Evolutionary conservation across 345 rosid genomes (phyloP).

Genomic region (Acer negundo): DNA sequence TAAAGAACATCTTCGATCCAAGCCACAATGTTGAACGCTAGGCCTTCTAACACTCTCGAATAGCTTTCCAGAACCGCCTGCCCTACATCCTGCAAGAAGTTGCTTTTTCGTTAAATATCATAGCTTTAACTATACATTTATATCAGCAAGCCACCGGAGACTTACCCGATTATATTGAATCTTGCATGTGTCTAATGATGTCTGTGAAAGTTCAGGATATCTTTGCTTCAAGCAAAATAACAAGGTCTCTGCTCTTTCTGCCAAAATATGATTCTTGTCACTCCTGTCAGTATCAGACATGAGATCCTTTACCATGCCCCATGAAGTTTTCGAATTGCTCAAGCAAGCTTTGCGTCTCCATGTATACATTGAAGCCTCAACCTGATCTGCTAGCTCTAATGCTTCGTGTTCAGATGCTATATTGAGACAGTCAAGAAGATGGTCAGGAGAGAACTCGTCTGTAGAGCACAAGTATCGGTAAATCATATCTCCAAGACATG

Average conservation of each 20-base stretch:
- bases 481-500: conserved; percentile 76
- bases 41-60: conserved; percentile 85
- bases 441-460: conserved; percentile 71
- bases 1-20: conserved; percentile 90
- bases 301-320: conserved; percentile 85
- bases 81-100: conserved; percentile 76
- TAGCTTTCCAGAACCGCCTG: conserved; percentile 90
- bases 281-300: conserved; percentile 59
- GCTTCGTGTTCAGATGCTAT: conserved; percentile 89
- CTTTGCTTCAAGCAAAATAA: conserved; percentile 82
- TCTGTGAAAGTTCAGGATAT: conserved; percentile 88
- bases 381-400: conserved; percentile 77
- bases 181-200: conserved; percentile 91
- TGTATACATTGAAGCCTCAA: conserved; percentile 87
- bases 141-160: background rate
- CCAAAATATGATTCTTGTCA: conserved; percentile 76
- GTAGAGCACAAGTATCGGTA: conserved; percentile 61
- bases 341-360: conserved; percentile 91
- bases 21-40: conserved; percentile 86
- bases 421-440: conserved; percentile 66
- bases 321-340: conserved; percentile 71
- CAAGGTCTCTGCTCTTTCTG: conserved; percentile 83
- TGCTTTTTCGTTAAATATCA: background rate
- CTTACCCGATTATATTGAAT: conserved; percentile 79
- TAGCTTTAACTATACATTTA: background rate